Evolutionary conservation across 2,329 filamentous ascomycete genomes (phyloP).

Genomic region (Parafenestella ontariensis): DNA sequence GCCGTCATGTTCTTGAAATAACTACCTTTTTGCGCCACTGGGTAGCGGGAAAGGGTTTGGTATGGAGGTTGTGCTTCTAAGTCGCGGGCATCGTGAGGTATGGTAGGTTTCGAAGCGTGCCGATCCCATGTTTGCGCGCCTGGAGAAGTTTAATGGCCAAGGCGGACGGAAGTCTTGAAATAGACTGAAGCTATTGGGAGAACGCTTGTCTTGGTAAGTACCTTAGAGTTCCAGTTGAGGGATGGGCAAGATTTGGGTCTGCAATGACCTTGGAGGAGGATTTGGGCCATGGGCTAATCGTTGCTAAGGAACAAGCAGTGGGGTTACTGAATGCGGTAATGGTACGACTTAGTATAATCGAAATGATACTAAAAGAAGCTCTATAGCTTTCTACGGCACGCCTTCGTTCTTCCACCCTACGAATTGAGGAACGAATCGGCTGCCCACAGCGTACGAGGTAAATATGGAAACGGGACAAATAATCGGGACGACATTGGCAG

Average conservation of each 20-base stretch:
- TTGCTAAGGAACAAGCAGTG: too few relatives aligned
- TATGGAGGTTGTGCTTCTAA: background rate
- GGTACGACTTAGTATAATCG: background rate
- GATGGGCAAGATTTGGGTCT: background rate
- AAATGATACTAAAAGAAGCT: background rate
- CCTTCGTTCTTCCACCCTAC: background rate
- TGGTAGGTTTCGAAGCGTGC: background rate
- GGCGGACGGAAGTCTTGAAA: background rate
- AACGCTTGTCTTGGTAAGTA: background rate
- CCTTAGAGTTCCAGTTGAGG: background rate
- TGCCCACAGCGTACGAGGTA: background rate
- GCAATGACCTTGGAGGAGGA: background rate
- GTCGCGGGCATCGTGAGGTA: background rate
- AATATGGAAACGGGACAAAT: background rate
- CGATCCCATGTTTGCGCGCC: background rate
- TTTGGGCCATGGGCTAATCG: too few relatives aligned
- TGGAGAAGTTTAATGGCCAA: background rate
- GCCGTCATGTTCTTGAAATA: constrained; percentile 6
- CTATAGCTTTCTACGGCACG: background rate
- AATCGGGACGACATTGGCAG: too few relatives aligned
- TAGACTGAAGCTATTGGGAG: background rate
- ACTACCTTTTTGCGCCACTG: background rate
- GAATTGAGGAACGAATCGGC: background rate
- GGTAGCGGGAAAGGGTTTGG: background rate
- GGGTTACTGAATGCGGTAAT: too few relatives aligned